Base-by-base conservation (phyloP, 805 yeast genomes). In the Saccharomycopsis malanga region DNA sequence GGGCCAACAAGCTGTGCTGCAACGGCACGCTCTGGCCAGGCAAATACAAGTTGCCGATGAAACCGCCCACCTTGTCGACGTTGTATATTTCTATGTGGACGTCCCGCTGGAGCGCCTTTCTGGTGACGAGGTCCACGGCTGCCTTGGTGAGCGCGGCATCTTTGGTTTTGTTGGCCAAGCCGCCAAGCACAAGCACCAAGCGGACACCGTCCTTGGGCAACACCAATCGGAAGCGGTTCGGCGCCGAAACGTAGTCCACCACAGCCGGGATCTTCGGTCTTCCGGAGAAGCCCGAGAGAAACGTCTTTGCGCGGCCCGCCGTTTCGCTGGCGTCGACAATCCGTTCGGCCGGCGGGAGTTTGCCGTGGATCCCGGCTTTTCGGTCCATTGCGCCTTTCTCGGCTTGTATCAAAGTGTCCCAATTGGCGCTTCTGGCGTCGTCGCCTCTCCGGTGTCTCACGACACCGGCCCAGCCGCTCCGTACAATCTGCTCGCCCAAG, bases 281-380 rank as follows among this genome's bases (percentile, higher is more conserved):
- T 54, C 81, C 77, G 58, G 74, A 77, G 55, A 87, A 75, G 2
- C 87, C 77, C 50, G 83, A 74, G 57, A 84, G 69, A 58, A 80
- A 85, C 4, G 89, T 79, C 53, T 79, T 79, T 29, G 96, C 87
- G 57, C 86, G 77, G 36, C 79, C 67, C 4, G 73, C 70, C 55
- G 74, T 76, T 60, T 85, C 95, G 18, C 91, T 81, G 4, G 94
- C 95, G 61, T 87, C 91, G 29, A 84, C 83, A 27, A 78, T 63
- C 55, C 87, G 72, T 34, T 78, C 79, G 14, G 76, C 76, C 14
- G 78, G 77, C 44, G 75, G 72, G 12, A 69, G 59, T 57, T 79
- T 78, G 23, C 74, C 71, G 59, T 73, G 79, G 36, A 87, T 68
- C 18, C 95, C 95, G 39, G 68, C 68, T 54, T 80, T 76, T 21